Percentiles rank a stretch among this genome's conserved stretches.
These are phyloP conservation scores for Malassezia equina DNA, from an alignment of 1,284 basidiomycete genomes.

Conservation along the genomic window DNA sequence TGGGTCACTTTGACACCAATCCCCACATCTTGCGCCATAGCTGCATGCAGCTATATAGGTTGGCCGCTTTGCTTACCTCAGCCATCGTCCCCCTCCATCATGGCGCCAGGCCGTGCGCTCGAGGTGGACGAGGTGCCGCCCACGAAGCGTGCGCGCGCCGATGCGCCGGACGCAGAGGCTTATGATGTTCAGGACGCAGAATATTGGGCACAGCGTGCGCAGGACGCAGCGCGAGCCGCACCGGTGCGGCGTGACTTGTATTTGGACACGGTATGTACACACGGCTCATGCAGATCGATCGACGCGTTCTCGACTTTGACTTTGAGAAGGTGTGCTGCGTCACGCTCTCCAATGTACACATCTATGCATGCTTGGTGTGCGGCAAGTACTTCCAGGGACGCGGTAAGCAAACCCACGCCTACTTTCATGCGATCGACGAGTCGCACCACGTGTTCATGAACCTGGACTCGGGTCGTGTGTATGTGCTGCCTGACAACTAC, in stretches of 20 bases:
- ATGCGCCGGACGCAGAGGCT: background rate
- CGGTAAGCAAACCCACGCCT: conserved; percentile 83
- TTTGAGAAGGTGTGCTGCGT: conserved; percentile 98
- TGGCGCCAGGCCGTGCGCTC: background rate
- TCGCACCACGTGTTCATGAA: conserved; percentile 98
- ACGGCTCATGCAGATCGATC: conserved; percentile 27
- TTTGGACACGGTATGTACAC: conserved; percentile 62
- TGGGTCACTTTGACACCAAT: background rate
- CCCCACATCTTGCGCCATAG: background rate
- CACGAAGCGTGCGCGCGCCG: background rate
- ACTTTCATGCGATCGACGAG: conserved; percentile 91
- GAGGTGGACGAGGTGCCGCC: background rate
- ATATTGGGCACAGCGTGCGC: background rate
- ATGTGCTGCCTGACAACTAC: conserved; percentile 95
- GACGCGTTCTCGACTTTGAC: conserved; percentile 75
- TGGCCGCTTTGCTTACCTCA: background rate
- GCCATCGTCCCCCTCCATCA: background rate
- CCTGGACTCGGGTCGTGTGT: conserved; percentile 83
- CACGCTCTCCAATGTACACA: conserved; percentile 88
- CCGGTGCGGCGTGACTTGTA: conserved; percentile 60
- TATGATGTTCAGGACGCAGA: background rate
- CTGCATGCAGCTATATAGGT: background rate
- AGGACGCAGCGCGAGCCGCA: background rate
- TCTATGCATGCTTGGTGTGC: conserved; percentile 93
- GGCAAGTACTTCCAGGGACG: conserved; percentile 98